Base-by-base conservation (phyloP, 805 yeast genomes). In the Candida jianshihensis region DNA sequence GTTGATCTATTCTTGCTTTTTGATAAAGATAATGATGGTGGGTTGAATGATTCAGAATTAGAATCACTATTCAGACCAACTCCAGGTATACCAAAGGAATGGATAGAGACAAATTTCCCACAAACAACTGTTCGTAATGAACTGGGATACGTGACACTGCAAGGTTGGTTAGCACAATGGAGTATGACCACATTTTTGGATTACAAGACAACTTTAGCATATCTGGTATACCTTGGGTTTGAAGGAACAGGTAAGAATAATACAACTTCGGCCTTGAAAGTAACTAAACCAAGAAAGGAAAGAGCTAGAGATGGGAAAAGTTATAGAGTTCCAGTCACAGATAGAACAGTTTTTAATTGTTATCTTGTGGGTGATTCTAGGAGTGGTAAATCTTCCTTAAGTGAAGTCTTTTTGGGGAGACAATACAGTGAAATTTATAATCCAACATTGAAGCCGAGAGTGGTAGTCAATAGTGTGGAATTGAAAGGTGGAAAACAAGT, bases 111-210 rank as follows among this genome's bases (percentile, higher is more conserved):
- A 0, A 79, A 79, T 45, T 92, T 92, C 53, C 99, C 99, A 0
- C 66, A 71, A 19, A 76, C 95, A 1, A 85, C 95, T 10, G 96
- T 90, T 2, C 75, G 95, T 36, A 89, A 88, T 54, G 96, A 88
- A 45, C 80, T 78, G 43, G 97, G 96, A 0, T 73, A 78, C 54
- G 88, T 92, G 4, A 87, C 97, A 0, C 60, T 92, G 19, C 98
- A 94, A 61, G 98, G 99, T 3, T 92, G 99, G 99, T 62, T 92
- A 26, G 98, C 98, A 0, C 97, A 90, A 52, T 92, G 99, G 99
- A 81, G 90, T 48, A 83, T 92, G 84, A 87, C 96, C 1, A 90
- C 97, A 0, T 88, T 77, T 47, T 63, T 92, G 21, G 95, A 89
- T 49, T 77, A 83, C 53, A 77, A 72, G 47, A 81, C 87, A 1